These are phyloP conservation scores for Rhizopus stolonifer DNA, from an alignment of 371 early-diverging fungal genomes.

Conservation along the genomic window DNA sequence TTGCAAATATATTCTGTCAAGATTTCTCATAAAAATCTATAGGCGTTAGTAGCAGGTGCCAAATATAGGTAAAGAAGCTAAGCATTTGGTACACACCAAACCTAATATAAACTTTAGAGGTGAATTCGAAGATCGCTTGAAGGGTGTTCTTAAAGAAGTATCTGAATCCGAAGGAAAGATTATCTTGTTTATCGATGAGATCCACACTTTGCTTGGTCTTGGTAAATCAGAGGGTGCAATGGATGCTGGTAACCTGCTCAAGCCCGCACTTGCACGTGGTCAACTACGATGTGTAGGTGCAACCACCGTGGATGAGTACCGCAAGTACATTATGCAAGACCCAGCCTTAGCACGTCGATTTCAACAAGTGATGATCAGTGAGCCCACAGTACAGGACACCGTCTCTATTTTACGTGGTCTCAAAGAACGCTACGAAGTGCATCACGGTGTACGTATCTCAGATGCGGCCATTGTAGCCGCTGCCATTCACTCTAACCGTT, in stretches of 20 bases:
- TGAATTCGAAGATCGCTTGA: conserved; percentile 86
- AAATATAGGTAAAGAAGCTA: conserved; percentile 60
- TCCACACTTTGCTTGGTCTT: conserved; percentile 78
- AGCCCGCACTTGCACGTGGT: conserved; percentile 85
- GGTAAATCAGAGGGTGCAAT: conserved; percentile 78
- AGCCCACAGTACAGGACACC: conserved; percentile 77
- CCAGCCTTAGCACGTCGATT: conserved; percentile 88
- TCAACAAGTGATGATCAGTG: conserved; percentile 74
- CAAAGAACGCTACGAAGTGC: conserved; percentile 82
- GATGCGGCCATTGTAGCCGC: conserved; percentile 84
- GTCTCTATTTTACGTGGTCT: conserved; percentile 84
- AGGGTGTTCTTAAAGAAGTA: conserved; percentile 74
- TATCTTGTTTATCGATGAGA: conserved; percentile 87
- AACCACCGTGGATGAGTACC: conserved; percentile 88
- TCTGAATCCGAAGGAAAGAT: conserved; percentile 70
- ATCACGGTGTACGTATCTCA: conserved; percentile 85
- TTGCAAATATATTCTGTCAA: not conserved
- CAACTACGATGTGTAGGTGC: conserved; percentile 84
- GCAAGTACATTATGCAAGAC: conserved; percentile 83
- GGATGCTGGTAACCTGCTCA: conserved; percentile 84
- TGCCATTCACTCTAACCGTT: conserved; percentile 76
- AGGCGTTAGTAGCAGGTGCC: conserved; percentile 79
- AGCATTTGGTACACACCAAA: no score
- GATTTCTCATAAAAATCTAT: not conserved
- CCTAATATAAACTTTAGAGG: conserved; percentile 44